A percentile compares a stretch with the other conserved stretches of the same genome.
Conservation (phyloP, 2,329 filamentous ascomycete species). For the Cercospora berteroae region DNA sequence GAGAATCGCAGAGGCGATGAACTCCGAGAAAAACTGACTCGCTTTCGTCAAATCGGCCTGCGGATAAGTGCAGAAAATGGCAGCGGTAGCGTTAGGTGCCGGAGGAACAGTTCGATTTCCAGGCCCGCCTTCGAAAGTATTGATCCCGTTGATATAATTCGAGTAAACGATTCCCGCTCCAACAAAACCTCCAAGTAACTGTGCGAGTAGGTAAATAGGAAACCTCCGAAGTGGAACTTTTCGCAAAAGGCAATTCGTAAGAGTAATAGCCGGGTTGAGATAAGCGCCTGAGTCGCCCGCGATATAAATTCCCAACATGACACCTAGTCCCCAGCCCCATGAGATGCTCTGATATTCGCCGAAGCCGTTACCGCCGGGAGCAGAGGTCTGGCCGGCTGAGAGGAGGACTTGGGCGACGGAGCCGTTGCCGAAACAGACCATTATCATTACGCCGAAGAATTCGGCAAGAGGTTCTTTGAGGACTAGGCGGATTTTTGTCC, state of each 20-base stretch:
- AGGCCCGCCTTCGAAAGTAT: slow-evolving; percentile 56
- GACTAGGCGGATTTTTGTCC: slow-evolving; percentile 38
- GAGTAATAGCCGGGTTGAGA: slow-evolving; percentile 65
- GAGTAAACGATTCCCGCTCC: slow-evolving; percentile 50
- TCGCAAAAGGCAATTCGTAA: slow-evolving; percentile 67
- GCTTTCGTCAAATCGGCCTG: slow-evolving; percentile 61
- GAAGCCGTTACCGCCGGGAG: slow-evolving; percentile 45
- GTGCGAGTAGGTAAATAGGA: slow-evolving; percentile 65
- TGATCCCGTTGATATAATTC: slow-evolving; percentile 58
- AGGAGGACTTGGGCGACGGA: slow-evolving; percentile 46
- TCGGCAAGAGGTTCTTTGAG: slow-evolving; percentile 47
- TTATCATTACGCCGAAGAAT: slow-evolving; percentile 45
- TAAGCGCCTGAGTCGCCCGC: slow-evolving; percentile 37
- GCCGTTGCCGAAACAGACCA: slow-evolving; percentile 48
- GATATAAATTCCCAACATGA: slow-evolving; percentile 60
- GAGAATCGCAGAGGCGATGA: slow-evolving; percentile 63
- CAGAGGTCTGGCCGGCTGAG: slow-evolving; percentile 38
- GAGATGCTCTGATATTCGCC: slow-evolving; percentile 45
- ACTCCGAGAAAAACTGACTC: slow-evolving; percentile 69
- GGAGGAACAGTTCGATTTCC: slow-evolving; percentile 62
- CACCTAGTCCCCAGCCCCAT: slow-evolving; percentile 57
- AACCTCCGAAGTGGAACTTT: slow-evolving; percentile 68
- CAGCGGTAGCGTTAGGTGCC: slow-evolving; percentile 58
- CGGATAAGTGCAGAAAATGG: slow-evolving; percentile 69
- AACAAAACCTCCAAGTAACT: slow-evolving; percentile 65